Base-by-base conservation (phyloP, 2,329 filamentous ascomycete genomes). In the Monosporascus ibericus region DNA sequence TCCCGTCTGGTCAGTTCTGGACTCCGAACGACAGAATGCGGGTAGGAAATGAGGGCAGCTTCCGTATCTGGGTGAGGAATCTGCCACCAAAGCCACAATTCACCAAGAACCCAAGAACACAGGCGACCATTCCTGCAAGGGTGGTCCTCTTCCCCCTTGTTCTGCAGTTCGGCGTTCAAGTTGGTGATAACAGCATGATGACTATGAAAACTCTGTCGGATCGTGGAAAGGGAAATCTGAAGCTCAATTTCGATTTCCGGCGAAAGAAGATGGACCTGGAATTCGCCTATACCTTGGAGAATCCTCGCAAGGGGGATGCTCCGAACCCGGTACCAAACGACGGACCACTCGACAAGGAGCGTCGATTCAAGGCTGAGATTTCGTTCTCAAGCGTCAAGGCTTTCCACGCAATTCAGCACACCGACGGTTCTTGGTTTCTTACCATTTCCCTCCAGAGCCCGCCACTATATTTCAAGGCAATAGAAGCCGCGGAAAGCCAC, bases 171-270 rank as follows among this genome's bases (percentile, higher is more conserved):
- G 64, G 64, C 5, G 44, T 65, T 3, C 53, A 65, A 25, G 48
- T 52, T 5, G 46, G 51, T 11, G 75, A 79, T 5, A 71, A 69
- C 3, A 72, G 73, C 0, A 82, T 91, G 75, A 79, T 85, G 64
- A 67, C 75, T 8, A 80, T 88, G 75, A 78, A 77, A 49, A 76
- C 72, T 3, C 58, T 73, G 6, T 47, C 58, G 2, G 54, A 55
- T 44, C 53, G 46, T 14, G 46, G 38, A 7, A 44, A 53, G 20
- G 48, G 57, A 17, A 53, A 64, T 1, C 61, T 74, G 37, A 60
- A 58, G 4, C 62, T 80, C 17, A 62, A 67, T 11, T 60, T 76
- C 1, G 70, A 78, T 50, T 61, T 79, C 2, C 53, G 55, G 17
- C 60, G 55, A 11, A 73, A 70, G 51, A 67, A 64, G 48, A 55